These are phyloP conservation scores for Mediolabrus comicus DNA, from an alignment of 108 stramenopile genomes.

Conservation along the genomic window DNA sequence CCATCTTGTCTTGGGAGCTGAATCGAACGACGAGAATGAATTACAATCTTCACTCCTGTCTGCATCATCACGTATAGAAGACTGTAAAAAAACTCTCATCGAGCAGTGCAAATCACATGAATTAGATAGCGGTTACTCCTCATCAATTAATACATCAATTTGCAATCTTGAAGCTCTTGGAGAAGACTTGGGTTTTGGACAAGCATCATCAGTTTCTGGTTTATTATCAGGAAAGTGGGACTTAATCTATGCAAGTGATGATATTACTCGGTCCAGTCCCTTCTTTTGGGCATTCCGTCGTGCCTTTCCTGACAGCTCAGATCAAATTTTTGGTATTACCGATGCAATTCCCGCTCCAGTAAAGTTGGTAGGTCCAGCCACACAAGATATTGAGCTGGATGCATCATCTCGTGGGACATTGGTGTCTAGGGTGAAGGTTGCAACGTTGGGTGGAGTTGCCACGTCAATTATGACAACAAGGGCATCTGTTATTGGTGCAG, in stretches of 20 bases:
- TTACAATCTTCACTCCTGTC: background rate
- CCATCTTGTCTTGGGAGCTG: background rate
- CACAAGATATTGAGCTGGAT: constrained; percentile 67
- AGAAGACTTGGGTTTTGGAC: constrained; percentile 51
- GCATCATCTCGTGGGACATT: constrained; percentile 52
- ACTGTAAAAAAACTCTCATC: constrained; percentile 30
- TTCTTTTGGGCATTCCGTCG: constrained; percentile 89
- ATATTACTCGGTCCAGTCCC: constrained; percentile 75
- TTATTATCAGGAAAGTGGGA: constrained; percentile 78
- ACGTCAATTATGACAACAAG: constrained; percentile 89
- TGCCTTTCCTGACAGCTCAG: constrained; percentile 76
- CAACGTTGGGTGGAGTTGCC: constrained; percentile 77
- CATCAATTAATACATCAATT: constrained; percentile 20
- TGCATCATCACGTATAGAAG: constrained; percentile 22
- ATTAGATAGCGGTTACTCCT: constrained; percentile 6
- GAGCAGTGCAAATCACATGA: constrained; percentile 25
- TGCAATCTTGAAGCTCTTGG: constrained; percentile 31
- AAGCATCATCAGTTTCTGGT: constrained; percentile 62
- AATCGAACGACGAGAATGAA: background rate
- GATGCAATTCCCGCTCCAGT: constrained; percentile 78
- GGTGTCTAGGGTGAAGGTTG: constrained; percentile 79
- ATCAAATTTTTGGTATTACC: constrained; percentile 82
- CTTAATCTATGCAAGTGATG: constrained; percentile 75
- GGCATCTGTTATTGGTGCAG: constrained; percentile 48
- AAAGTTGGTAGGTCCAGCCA: constrained; percentile 85